Conservation (phyloP, 352 stramenopile species). For the Globisporangium canariense region DNA sequence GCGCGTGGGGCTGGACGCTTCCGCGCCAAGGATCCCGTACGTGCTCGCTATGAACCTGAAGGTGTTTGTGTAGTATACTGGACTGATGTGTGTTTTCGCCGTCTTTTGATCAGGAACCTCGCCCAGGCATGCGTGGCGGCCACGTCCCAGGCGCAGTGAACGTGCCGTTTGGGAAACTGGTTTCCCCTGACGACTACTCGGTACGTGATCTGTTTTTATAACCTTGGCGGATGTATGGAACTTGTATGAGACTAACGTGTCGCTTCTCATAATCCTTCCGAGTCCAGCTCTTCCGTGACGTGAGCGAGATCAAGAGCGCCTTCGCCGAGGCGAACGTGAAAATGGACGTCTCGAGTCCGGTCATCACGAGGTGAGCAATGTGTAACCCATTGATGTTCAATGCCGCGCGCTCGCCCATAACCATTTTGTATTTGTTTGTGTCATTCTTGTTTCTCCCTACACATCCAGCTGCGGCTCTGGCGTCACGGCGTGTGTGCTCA, state of each 20-base stretch:
- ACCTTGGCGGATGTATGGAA: not conserved
- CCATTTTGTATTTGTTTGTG: conserved; percentile 6
- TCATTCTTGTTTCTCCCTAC: conserved; percentile 6
- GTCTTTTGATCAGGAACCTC: conserved; percentile 71
- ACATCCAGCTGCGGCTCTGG: conserved; percentile 62
- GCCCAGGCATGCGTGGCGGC: conserved; percentile 85
- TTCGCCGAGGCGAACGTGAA: conserved; percentile 68
- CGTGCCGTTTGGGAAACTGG: conserved; percentile 87
- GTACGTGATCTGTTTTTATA: conserved; percentile 22
- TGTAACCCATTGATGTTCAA: no score
- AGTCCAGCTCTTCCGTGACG: conserved; percentile 64
- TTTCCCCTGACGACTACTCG: conserved; percentile 83
- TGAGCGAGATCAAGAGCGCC: conserved; percentile 69
- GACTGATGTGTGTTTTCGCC: not conserved
- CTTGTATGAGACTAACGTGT: conserved; percentile 7
- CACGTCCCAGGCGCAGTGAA: conserved; percentile 92
- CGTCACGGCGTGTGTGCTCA: conserved; percentile 61
- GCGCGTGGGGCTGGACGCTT: conserved; percentile 88
- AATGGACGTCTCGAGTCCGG: conserved; percentile 47
- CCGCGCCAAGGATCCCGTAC: conserved; percentile 73
- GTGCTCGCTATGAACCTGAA: conserved; percentile 1
- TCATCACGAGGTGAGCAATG: conserved; percentile 61
- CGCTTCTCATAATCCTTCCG: not conserved
- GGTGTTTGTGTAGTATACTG: not conserved
- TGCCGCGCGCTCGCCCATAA: not conserved